Percentiles rank a stretch among this genome's conserved stretches.
Conservation (phyloP, 2,329 filamentous ascomycete genomes). For the Xylaria sp. region DNA sequence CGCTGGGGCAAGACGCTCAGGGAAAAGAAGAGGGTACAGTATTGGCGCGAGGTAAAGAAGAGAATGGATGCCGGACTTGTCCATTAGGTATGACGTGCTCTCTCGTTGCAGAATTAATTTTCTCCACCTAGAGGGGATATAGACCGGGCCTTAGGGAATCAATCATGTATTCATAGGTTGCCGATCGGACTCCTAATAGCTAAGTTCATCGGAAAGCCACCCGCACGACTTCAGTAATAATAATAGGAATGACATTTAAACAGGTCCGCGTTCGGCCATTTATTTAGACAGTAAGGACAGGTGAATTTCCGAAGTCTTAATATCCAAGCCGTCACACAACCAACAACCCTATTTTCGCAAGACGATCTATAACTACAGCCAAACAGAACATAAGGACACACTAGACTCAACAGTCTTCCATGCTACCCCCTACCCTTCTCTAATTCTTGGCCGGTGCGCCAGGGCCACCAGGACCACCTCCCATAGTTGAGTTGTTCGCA, state of each 20-base stretch:
- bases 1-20: slow-evolving; percentile 47
- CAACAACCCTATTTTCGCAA: not conserved
- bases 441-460: not conserved
- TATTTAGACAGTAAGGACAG: no score
- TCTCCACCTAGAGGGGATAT: not conserved
- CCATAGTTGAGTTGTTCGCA: not conserved
- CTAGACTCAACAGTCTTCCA: not conserved
- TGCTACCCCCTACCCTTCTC: not conserved
- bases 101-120: not conserved
- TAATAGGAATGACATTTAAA: no score
- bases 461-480: not conserved
- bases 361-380: not conserved
- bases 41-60: slow-evolving; percentile 46
- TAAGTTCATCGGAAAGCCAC: no score
- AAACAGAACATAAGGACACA: not conserved
- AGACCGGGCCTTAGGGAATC: no score
- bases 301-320: no score
- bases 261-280: no score
- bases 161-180: no score
- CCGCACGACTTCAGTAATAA: no score
- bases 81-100: slow-evolving; percentile 35
- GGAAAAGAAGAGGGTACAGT: slow-evolving; percentile 44
- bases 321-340: no score
- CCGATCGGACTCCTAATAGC: no score
- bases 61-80: slow-evolving; percentile 46